Evolutionary conservation across 73 alveolate species (phyloP).

Genomic region (Loxodes magnus): DNA sequence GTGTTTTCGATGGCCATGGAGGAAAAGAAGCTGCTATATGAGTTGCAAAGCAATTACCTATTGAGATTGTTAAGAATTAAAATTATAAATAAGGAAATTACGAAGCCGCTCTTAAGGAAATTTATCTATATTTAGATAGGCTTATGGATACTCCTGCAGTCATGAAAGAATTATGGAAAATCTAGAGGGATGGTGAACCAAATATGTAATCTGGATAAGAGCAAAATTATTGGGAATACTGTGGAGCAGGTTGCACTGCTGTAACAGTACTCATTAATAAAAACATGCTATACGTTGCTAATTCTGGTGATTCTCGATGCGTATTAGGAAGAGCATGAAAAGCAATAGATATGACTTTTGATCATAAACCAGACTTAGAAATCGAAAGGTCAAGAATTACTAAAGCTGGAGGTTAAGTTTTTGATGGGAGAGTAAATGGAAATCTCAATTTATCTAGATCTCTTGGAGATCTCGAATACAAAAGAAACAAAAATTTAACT

Average conservation of each 20-base stretch:
- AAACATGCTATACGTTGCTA: conserved; percentile 22
- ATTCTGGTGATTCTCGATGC: conserved; percentile 85
- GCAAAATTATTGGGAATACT: neutral
- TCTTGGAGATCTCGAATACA: conserved; percentile 82
- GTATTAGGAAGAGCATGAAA: conserved; percentile 60
- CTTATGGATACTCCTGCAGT: conserved; percentile 27
- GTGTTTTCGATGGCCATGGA: conserved; percentile 93
- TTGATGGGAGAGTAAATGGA: conserved; percentile 87
- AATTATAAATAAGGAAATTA: conserved; percentile 36
- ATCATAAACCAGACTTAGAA: conserved; percentile 85
- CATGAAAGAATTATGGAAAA: conserved; percentile 22
- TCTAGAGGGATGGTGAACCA: conserved; percentile 7
- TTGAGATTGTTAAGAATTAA: conserved; percentile 32
- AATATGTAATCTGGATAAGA: neutral
- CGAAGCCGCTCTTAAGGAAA: conserved; percentile 53
- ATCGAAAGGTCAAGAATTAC: conserved; percentile 73
- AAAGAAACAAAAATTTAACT: conserved; percentile 52
- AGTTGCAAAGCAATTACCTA: conserved; percentile 46
- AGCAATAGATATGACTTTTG: conserved; percentile 54
- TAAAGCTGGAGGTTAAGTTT: conserved; percentile 65
- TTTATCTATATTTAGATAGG: conserved; percentile 64
- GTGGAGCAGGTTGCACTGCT: conserved; percentile 63
- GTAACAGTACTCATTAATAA: conserved; percentile 43
- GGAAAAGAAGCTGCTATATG: conserved; percentile 81
- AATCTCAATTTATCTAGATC: conserved; percentile 69